Percentiles rank a stretch among this genome's conserved stretches.
Conservation (phyloP, 2,329 filamentous ascomycete genomes). For the Tricladium varicosporioides region DNA sequence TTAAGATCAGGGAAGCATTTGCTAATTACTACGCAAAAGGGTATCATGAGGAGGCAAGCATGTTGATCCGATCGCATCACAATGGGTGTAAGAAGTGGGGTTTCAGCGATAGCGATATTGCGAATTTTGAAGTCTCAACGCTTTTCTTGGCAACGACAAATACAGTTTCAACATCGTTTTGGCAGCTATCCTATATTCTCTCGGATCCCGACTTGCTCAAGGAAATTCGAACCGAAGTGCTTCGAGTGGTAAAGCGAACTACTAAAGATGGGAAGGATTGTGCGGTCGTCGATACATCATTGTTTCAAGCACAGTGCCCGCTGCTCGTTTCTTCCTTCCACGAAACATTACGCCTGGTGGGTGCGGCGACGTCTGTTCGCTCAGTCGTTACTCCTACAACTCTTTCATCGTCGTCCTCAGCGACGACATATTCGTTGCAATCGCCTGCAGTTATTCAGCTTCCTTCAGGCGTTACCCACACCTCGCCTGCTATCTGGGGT, state of each 20-base stretch:
- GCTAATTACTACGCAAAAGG: slow-evolving; percentile 29
- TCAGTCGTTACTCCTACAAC: slow-evolving; percentile 42
- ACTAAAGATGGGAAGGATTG: slow-evolving; percentile 11
- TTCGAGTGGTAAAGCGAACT: slow-evolving; percentile 14
- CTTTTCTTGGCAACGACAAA: slow-evolving; percentile 37
- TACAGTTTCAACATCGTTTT: slow-evolving; percentile 40
- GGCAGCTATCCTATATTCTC: slow-evolving; percentile 38
- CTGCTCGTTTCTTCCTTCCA: slow-evolving; percentile 44
- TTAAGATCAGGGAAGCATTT: slow-evolving; percentile 39
- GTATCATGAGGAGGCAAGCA: slow-evolving; percentile 31
- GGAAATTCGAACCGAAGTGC: slow-evolving; percentile 34
- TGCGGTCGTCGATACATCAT: slow-evolving; percentile 20
- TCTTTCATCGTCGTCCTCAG: slow-evolving; percentile 31
- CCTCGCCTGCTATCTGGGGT: slow-evolving; percentile 43
- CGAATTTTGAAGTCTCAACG: slow-evolving; percentile 35
- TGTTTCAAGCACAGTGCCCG: slow-evolving; percentile 40
- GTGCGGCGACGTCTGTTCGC: slow-evolving; percentile 39
- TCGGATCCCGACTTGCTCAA: slow-evolving; percentile 29
- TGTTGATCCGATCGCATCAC: slow-evolving; percentile 32
- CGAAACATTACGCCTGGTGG: slow-evolving; percentile 44
- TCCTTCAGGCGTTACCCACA: slow-evolving; percentile 43
- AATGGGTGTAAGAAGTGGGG: slow-evolving; percentile 29
- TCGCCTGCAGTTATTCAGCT: slow-evolving; percentile 44
- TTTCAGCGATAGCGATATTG: slow-evolving; percentile 33
- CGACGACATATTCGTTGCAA: slow-evolving; percentile 41